Conservation (phyloP, 768 basidiomycete species). For the Trichaptum fuscoviolaceum region DNA sequence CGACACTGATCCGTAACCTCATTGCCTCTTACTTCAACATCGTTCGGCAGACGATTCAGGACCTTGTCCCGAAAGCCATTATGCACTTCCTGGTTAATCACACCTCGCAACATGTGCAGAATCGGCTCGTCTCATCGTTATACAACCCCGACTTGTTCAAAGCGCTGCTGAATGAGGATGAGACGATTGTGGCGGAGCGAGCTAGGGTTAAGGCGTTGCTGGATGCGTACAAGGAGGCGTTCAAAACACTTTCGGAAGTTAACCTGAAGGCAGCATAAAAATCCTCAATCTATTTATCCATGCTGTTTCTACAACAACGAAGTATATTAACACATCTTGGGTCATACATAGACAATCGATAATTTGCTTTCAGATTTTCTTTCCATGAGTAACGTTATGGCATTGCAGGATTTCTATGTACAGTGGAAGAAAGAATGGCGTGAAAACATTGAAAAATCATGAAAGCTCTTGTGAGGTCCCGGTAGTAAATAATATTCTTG, state of each 20-base stretch:
- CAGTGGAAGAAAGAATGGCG: background rate
- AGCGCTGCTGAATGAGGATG: slow-evolving; percentile 92
- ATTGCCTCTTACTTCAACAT: slow-evolving; percentile 96
- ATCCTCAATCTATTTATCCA: background rate
- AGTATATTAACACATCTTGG: background rate
- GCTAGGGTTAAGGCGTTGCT: slow-evolving; percentile 89
- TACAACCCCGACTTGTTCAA: slow-evolving; percentile 94
- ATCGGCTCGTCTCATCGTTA: slow-evolving; percentile 86
- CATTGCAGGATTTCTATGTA: background rate
- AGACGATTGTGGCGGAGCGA: slow-evolving; percentile 89
- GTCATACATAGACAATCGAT: background rate
- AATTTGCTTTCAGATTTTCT: background rate
- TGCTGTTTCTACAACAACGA: background rate
- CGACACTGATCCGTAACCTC: slow-evolving; percentile 86
- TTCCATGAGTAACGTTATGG: background rate
- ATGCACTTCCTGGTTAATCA: slow-evolving; percentile 98
- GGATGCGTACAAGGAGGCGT: slow-evolving; percentile 94
- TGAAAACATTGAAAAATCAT: background rate
- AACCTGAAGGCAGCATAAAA: slow-evolving; percentile 57
- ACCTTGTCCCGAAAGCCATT: slow-evolving; percentile 94
- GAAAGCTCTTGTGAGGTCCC: background rate
- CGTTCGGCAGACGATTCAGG: slow-evolving; percentile 94
- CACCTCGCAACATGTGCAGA: slow-evolving; percentile 95
- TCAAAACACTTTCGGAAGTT: slow-evolving; percentile 81
- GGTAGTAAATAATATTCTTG: background rate